Evolutionary conservation across 1,284 basidiomycete genomes (phyloP), one percentile per base, ranked within the genome.

Genomic region (Paramarasmius palmivorus): DNA sequence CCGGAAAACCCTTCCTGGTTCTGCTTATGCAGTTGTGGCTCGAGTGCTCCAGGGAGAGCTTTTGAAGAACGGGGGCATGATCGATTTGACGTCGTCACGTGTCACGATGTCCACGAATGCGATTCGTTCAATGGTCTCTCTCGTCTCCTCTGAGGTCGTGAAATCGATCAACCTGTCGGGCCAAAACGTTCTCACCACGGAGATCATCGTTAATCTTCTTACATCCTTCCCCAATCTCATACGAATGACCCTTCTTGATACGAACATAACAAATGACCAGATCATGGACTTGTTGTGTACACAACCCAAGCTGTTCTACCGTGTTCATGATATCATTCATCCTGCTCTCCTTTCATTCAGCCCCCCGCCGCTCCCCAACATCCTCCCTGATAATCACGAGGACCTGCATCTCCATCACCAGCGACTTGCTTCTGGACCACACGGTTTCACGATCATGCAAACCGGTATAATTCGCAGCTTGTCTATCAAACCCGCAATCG

Each of bases 161-260:
- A 56, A 12, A 19, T n/a, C 50, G 5, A 49, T 72, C 23, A 61
- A 69, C 36, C 58, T 72, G 14, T 68, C 69, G 7, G 52, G 59
- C 36, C 65, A 60, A 44, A 23, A 52, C 3, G 59, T 58, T 53
- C 26, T 72, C 52, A 54, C 48, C 14, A 44, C 53, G 17, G 52
- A 57, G 5, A 54, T 42, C 35, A 37, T 65, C 7, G 45, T 42
- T 2, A 15, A 54, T 2, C 37, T 63, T 9, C 57, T 68, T 9
- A 37, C 38, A 1, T 41, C 51, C 1, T 26, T 57, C 4, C 63
- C 63, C 0, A 48, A 50, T 9, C 40, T 67, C 8, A 54, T 49
- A n/a, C 62, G 64, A 9, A 59, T 69, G 5, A 41, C 60, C 8
- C 20, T 68, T 22, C 56, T 68, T 32, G 61, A 54, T 5, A 52